A percentile compares a stretch with the other conserved stretches of the same genome.
Evolutionary conservation across 345 rosid genomes (phyloP).

Genomic region (Citrus trifoliata): DNA sequence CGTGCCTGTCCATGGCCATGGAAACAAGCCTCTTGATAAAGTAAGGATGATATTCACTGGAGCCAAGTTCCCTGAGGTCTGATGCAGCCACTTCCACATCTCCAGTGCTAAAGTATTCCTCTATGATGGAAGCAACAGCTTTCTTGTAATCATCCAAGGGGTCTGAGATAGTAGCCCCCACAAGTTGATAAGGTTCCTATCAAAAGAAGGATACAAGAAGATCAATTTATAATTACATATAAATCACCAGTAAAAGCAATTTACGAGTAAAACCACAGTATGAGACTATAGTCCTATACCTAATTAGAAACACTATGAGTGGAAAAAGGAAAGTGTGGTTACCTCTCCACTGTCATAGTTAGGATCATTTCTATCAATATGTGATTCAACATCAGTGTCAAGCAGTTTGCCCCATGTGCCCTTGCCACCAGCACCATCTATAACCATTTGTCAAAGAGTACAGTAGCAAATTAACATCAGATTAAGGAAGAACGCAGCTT

Average conservation of each 20-base stretch:
- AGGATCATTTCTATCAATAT: conserved; percentile 86
- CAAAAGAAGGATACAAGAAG: conserved; percentile 1
- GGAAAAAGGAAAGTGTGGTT: conserved; percentile 11
- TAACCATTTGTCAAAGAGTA: conserved; percentile 14
- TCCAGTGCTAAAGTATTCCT: conserved; percentile 89
- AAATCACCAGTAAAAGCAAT: not conserved
- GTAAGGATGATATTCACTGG: conserved; percentile 83
- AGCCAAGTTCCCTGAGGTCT: conserved; percentile 93
- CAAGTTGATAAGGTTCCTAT: conserved; percentile 87
- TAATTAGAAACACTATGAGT: not conserved
- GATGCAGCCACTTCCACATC: conserved; percentile 92
- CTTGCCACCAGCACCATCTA: conserved; percentile 98
- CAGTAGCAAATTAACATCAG: conserved; percentile 1
- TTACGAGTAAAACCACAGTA: not conserved
- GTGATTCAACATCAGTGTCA: conserved; percentile 69
- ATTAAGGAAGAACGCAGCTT: not conserved
- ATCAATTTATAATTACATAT: not conserved
- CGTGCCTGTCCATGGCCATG: conserved; percentile 98
- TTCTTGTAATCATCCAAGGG: conserved; percentile 94
- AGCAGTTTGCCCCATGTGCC: conserved; percentile 98
- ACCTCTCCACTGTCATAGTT: conserved; percentile 99
- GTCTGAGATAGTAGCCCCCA: conserved; percentile 79
- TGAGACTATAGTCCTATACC: not conserved
- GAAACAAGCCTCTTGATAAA: conserved; percentile 91
- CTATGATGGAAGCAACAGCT: conserved; percentile 75